Evolutionary conservation across 768 basidiomycete species (phyloP), one percentile per base, ranked within the genome.

Genomic region (Russula brevipes): DNA sequence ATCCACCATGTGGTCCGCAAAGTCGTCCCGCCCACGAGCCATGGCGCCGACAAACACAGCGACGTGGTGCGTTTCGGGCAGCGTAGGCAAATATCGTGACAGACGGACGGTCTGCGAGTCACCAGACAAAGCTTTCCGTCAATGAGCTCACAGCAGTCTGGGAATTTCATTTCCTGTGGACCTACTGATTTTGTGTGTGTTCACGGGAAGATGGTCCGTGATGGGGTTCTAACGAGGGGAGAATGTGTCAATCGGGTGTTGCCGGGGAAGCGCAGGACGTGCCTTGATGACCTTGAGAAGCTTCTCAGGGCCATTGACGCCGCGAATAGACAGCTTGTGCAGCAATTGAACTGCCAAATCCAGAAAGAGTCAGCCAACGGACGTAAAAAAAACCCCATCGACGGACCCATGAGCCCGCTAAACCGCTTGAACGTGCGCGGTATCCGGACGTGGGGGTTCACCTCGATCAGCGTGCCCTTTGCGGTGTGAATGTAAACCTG

Each of bases 401-500:
- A 66, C 81, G 66, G 71, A 96, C 94, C 95, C 97, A 99, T 99
- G 67, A 99, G 79, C 24, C 97, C 97, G 61, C 92, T 94, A 76
- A 99, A 99, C 10, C 97, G 86, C 77, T 99, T 99, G 77, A 99
- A 98, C 12, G 97, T 99, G 66, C 97, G 83, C 11, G 97, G 97
- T 70, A 99, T 99, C 60, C 97, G 85, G 11, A 98, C 94, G 76
- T 92, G 89, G 2, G 97, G 97, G 74, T 99, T 98, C 69, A 98
- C 94, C 76, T 99, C 96, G 72, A 99, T 98, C 51, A 99, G 83
- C 12, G 94, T 91, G 44, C 94, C 94, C 70, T 90, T 92, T 17
- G 94, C 91, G 16, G 97, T 98, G 78, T 98, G 95, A 64, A 99
- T 95, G 77, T 96, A 99, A 17, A 99, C 94, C 74, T 98, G 97